These are phyloP conservation scores for Penicillium steckii DNA, from an alignment of 495 filamentous ascomycete genomes.

Conservation along the genomic window DNA sequence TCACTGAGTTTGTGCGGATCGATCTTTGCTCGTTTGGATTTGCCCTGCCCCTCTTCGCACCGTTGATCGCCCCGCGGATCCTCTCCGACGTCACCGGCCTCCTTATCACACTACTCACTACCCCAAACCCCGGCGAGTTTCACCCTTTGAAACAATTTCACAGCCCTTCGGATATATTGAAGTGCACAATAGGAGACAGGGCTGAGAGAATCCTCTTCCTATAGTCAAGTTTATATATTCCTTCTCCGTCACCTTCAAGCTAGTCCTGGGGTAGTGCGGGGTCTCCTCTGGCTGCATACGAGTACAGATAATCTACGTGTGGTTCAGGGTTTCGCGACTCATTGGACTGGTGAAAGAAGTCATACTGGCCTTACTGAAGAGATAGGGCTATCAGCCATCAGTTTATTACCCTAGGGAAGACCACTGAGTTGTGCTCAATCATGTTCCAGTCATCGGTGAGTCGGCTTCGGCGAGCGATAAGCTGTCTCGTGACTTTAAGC, in stretches of 20 bases:
- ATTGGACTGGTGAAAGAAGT: no score
- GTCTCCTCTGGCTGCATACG: no score
- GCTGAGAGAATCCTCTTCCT: no score
- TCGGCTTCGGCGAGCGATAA: conserved; percentile 8
- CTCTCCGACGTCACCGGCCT: conserved; percentile 24
- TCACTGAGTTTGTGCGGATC: background rate
- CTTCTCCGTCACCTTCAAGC: no score
- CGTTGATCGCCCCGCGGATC: conserved; percentile 12
- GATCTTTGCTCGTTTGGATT: background rate
- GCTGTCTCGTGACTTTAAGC: conserved; percentile 7
- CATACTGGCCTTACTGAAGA: no score
- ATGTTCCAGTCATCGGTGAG: conserved; percentile 46
- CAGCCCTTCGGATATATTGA: no score
- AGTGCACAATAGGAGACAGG: no score
- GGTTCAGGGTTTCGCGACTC: no score
- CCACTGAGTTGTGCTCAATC: conserved; percentile 4
- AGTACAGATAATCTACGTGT: no score
- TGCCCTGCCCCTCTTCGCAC: background rate
- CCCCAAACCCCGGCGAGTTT: background rate
- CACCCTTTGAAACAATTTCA: background rate
- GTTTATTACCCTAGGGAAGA: background rate
- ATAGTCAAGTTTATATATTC: no score
- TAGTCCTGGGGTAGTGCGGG: no score
- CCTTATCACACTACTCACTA: conserved; percentile 7
- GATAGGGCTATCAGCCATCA: no score